Percentiles rank a stretch among this genome's conserved stretches.
phyloP scores from a whole-genome alignment of 2,329 filamentous ascomycete genomes.

The Neodidymelliopsis sp. region DNA sequence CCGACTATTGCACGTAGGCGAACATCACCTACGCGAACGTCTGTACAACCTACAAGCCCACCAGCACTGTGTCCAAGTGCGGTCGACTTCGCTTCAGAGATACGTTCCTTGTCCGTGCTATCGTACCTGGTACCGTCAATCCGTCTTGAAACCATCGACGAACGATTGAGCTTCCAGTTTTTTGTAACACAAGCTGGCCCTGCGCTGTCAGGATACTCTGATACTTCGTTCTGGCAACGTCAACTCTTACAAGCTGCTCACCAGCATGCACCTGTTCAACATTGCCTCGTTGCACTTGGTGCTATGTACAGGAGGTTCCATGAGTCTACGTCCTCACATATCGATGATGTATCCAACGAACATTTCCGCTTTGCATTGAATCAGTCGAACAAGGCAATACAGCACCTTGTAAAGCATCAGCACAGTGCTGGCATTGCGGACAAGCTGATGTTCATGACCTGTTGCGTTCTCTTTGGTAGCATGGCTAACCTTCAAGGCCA shows the following conservation, averaged over 20 bases:
- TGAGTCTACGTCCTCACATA: constrained; percentile 25
- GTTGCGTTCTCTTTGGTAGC: constrained; percentile 41
- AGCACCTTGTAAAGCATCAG: constrained; percentile 27
- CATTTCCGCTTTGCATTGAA: constrained; percentile 41
- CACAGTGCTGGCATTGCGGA: constrained; percentile 17
- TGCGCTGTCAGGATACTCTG: constrained; percentile 39
- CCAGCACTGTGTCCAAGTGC: not conserved
- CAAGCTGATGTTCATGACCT: constrained; percentile 42
- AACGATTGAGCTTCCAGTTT: constrained; percentile 42
- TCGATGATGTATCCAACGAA: constrained; percentile 32
- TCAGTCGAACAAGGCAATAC: constrained; percentile 43
- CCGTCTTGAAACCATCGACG: constrained; percentile 29
- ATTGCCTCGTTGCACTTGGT: constrained; percentile 41
- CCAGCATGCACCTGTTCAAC: constrained; percentile 38
- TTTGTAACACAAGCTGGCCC: constrained; percentile 35
- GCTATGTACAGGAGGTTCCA: constrained; percentile 45
- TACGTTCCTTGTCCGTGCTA: constrained; percentile 5
- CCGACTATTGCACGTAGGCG: not conserved
- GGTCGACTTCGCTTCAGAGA: not conserved
- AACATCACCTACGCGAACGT: not conserved
- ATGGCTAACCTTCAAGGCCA: constrained; percentile 45
- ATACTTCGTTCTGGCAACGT: constrained; percentile 42
- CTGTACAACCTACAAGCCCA: not conserved
- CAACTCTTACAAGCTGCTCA: constrained; percentile 44
- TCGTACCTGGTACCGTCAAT: constrained; percentile 25